These are phyloP conservation scores for Trichoderma brevicompactum DNA, from an alignment of 2,329 filamentous ascomycete genomes.

Conservation along the genomic window DNA sequence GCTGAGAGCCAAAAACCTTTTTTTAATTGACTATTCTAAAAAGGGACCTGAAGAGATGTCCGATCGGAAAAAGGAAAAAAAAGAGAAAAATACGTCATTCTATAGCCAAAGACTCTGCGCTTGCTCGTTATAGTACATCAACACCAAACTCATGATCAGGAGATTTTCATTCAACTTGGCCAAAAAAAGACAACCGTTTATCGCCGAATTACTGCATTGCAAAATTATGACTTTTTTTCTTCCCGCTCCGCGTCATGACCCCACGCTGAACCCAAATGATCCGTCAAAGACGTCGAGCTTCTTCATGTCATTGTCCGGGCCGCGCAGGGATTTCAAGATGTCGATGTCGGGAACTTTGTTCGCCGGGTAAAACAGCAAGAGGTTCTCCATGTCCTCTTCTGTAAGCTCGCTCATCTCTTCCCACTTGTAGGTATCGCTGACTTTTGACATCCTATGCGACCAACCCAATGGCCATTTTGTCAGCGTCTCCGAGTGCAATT, in stretches of 20 bases:
- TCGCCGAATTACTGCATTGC: not conserved
- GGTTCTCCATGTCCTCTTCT: constrained; percentile 79
- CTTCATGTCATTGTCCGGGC: constrained; percentile 46
- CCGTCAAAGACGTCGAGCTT: constrained; percentile 62
- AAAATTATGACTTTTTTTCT: not conserved
- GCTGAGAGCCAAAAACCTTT: not conserved
- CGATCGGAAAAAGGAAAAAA: not conserved
- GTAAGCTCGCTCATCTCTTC: constrained; percentile 83
- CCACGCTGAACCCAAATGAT: constrained; percentile 63
- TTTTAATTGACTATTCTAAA: not conserved
- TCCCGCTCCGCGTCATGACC: constrained; percentile 37
- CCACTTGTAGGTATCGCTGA: constrained; percentile 85
- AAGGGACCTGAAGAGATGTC: not conserved
- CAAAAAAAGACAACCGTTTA: constrained; percentile 1
- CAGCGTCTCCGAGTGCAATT: not conserved
- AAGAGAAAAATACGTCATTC: constrained; percentile 2
- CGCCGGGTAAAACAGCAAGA: constrained; percentile 74
- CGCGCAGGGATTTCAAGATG: constrained; percentile 59
- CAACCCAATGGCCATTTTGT: not conserved
- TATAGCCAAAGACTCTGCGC: constrained; percentile 7
- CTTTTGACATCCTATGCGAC: constrained; percentile 76
- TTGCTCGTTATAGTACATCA: constrained; percentile 22
- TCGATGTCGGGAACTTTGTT: constrained; percentile 61
- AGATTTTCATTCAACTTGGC: constrained; percentile 1
- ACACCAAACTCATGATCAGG: constrained; percentile 9